Base-by-base conservation (phyloP, 2,329 filamentous ascomycete species). In the Phaeomoniella chlamydospora region DNA sequence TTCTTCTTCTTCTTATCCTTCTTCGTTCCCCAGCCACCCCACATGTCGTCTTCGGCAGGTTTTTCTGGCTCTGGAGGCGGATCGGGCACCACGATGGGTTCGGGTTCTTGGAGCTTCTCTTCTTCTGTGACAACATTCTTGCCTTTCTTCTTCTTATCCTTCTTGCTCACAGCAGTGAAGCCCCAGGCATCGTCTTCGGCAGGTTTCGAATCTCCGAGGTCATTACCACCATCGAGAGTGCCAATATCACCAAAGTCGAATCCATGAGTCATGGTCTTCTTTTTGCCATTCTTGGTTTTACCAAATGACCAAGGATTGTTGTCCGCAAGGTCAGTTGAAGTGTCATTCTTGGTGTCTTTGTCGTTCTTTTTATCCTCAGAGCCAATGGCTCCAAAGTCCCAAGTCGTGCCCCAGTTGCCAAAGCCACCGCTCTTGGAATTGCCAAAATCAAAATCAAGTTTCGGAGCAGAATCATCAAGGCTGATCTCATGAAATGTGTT, bases 401-500 rank as follows among this genome's bases (percentile, higher is more conserved):
- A 78, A 43, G 63, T 70, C 39, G 66, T 65, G 19, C 72, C 72
- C 73, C 75, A 80, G 29, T 62, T 58, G 34, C 73, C 67, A 45
- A 80, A 67, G 3, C 56, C 54, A 46, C 52, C 53, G 11, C 49
- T 55, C 33, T 47, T 52, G 3, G 55, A 53, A 15, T 57, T 53
- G 10, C 50, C 47, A 45, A 75, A 67, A 40, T 62, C 68, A 11
- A 74, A 49, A 41, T 76, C 70, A 4, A 74, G 50, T 37, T 72
- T 70, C 1, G 73, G 70, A n/a, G 60, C 64, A 16, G 57, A 50
- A 38, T 78, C 74, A 43, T 76, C 69, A 16, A 84, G 55, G 47
- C 74, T 80, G 44, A 85, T 74, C 17, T 83, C 77, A 31, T 80
- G 67, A 45, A 83, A 82, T n/a, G 66, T 57, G 38, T 70, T 68